These are phyloP conservation scores for Globisporangium radiosum DNA, from an alignment of 352 stramenopile genomes.

Conservation along the genomic window DNA sequence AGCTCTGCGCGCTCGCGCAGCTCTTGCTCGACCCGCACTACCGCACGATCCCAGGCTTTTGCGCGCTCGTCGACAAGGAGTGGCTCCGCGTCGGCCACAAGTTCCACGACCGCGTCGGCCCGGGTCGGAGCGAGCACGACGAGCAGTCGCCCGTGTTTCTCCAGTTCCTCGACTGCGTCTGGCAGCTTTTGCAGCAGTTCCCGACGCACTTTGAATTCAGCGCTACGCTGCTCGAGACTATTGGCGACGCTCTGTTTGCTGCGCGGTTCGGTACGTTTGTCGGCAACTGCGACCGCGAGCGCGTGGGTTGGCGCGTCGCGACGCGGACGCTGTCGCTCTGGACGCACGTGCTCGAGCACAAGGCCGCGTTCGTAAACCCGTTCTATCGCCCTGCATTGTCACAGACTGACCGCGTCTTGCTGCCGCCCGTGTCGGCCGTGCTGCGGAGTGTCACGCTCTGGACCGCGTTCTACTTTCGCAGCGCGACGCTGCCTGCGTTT, in stretches of 20 bases:
- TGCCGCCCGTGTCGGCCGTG: slow-evolving; percentile 48
- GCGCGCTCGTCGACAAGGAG: slow-evolving; percentile 80
- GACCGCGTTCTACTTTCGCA: slow-evolving; percentile 77
- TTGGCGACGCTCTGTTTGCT: slow-evolving; percentile 72
- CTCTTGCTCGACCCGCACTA: slow-evolving; percentile 88
- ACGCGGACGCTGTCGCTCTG: slow-evolving; percentile 70
- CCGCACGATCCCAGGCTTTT: slow-evolving; percentile 76
- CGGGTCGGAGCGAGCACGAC: slow-evolving; percentile 60
- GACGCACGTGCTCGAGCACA: slow-evolving; percentile 42
- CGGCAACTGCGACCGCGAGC: slow-evolving; percentile 82
- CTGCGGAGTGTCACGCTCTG: slow-evolving; percentile 73
- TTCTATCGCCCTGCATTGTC: slow-evolving; percentile 49
- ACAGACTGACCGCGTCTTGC: slow-evolving; percentile 29
- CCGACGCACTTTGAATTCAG: slow-evolving; percentile 88
- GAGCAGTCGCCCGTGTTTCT: slow-evolving; percentile 86
- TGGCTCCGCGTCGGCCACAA: slow-evolving; percentile 85
- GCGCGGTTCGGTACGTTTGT: slow-evolving; percentile 82
- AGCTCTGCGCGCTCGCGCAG: slow-evolving; percentile 80
- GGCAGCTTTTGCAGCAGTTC: slow-evolving; percentile 74
- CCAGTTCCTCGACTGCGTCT: slow-evolving; percentile 88
- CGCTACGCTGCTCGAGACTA: slow-evolving; percentile 45
- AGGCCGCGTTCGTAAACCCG: slow-evolving; percentile 47
- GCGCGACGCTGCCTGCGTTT: slow-evolving; percentile 33
- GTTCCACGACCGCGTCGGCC: slow-evolving; percentile 81
- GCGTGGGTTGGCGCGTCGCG: slow-evolving; percentile 35